phyloP scores from a whole-genome alignment of 192 early-diverging fungal species.

The Backusella liffmaniae region DNA sequence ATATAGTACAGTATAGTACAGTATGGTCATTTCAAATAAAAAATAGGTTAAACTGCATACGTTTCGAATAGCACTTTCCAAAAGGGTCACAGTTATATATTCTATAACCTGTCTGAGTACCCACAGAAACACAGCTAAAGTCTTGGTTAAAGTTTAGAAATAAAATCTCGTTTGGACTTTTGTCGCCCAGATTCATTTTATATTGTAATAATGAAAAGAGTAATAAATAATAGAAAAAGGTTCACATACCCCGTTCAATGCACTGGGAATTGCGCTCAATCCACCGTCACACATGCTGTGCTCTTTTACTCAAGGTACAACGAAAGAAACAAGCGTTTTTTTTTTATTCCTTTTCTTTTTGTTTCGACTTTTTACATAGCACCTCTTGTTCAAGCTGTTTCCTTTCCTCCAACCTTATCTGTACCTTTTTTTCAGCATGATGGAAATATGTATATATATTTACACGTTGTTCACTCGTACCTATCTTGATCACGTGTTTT shows the following conservation, averaged over 20 bases:
- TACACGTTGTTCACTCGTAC: too few species aligned
- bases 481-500: too few species aligned
- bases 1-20: too few species aligned
- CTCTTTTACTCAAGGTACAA: not conserved
- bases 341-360: not conserved
- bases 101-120: conserved; percentile 81
- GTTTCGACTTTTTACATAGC: too few species aligned
- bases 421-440: too few species aligned
- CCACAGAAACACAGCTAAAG: conserved; percentile 89
- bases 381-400: too few species aligned
- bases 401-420: too few species aligned
- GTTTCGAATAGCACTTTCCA: conserved; percentile 88
- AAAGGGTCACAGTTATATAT: conserved; percentile 99
- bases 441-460: too few species aligned
- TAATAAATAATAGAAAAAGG: not conserved
- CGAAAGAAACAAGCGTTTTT: not conserved
- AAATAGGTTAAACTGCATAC: conserved; percentile 39
- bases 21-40: not conserved
- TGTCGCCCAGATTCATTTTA: conserved; percentile 66
- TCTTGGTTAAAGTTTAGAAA: conserved; percentile 88
- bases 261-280: not conserved
- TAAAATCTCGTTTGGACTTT: conserved; percentile 63
- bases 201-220: not conserved
- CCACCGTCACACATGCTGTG: not conserved
- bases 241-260: not conserved